Base-by-base conservation (phyloP, 352 stramenopile species). In the Hyaloperonospora brassicae region DNA sequence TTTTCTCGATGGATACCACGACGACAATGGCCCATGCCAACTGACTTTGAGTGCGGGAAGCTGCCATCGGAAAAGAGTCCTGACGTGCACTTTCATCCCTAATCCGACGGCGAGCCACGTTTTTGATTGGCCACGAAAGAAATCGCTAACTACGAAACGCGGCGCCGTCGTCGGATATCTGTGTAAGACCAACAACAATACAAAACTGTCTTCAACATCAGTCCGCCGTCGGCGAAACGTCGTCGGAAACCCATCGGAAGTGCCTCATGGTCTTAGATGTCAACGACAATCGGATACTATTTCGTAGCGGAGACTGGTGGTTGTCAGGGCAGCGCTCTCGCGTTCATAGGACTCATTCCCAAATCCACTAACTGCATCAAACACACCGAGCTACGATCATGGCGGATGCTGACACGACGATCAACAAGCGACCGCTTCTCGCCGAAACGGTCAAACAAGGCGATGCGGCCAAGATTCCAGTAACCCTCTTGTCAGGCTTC, bases 401-500 rank as follows among this genome's bases (percentile, higher is more conserved):
- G 62, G 57, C 62, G 47, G 41, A 38, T 14, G 46, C 53, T 5
- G 46, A 61, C 5, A 66, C 58, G 6, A 45, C 58, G 5, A 64
- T 41, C n/a, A 60, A 62, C 50, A 70, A 70, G 31, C 62, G 62
- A 24, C 58, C 62, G 13, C 58, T 70, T 1, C 22, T 25, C 10
- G 49, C 34, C 9, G 53, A 62, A 27, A 51, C 39, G 10, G 40
- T 46, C 27, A 70, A 55, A 45, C 59, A 61, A 47, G 51, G 40
- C 10, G 45, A 56, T 14, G 56, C 44, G 35, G 56, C 30, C 2
- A 44, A 42, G 8, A 79, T 97, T 48, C 92, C 91, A 8, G 90
- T 97, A n/a, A 97, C 89, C 13, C 73, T 98, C 7, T 71, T 98
- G 14, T 90, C 82, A 6, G 94, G 94, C 1, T 98, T 98, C 53